Evolutionary conservation across 495 filamentous ascomycete species (phyloP).

Genomic region (Talaromyces borbonicus): DNA sequence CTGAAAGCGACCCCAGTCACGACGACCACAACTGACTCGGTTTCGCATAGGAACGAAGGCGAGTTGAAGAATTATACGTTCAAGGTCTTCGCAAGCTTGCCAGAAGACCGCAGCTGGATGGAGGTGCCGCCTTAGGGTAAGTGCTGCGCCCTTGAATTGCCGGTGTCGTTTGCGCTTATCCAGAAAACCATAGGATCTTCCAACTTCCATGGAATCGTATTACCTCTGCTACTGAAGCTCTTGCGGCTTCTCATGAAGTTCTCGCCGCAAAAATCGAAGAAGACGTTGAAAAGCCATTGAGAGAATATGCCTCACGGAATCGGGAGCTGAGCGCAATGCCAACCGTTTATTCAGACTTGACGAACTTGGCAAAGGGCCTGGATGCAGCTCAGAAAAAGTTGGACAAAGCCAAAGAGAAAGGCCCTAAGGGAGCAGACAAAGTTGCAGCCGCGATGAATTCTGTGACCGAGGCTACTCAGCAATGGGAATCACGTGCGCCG

Average conservation of each 20-base stretch:
- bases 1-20: neutral
- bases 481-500: conserved; percentile 94
- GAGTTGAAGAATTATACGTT: conserved; percentile 85
- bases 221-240: conserved; percentile 62
- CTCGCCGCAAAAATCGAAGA: conserved; percentile 79
- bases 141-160: conserved; percentile 12
- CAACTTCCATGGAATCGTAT: conserved; percentile 89
- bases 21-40: neutral
- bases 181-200: conserved; percentile 55
- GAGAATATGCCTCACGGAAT: conserved; percentile 59
- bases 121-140: conserved; percentile 77
- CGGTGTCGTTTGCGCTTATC: neutral
- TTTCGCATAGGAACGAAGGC: conserved; percentile 69
- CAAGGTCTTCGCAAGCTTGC: conserved; percentile 73
- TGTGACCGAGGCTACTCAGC: conserved; percentile 64
- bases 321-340: conserved; percentile 79
- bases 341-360: conserved; percentile 72
- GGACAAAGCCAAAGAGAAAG: conserved; percentile 76
- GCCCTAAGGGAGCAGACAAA: conserved; percentile 69
- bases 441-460: conserved; percentile 65
- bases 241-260: conserved; percentile 75
- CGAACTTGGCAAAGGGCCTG: conserved; percentile 70
- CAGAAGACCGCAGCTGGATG: conserved; percentile 56
- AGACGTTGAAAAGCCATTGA: conserved; percentile 81
- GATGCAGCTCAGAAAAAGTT: conserved; percentile 78